Evolutionary conservation across 345 rosid genomes (phyloP).

Genomic region (Excoecaria cochinchinensis): DNA sequence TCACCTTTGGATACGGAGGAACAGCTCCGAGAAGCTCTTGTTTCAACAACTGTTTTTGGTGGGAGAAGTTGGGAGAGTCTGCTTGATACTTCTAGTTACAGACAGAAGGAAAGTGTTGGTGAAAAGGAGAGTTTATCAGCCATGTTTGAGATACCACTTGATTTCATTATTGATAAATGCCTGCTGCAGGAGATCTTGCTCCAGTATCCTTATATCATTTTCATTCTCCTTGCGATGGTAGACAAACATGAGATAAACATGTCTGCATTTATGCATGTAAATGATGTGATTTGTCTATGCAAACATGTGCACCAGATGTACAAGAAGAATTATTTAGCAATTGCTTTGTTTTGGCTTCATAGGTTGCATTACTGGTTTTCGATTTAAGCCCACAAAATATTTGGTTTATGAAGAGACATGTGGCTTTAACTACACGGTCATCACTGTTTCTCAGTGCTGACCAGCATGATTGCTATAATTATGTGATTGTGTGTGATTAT

Average conservation of each 20-base stretch:
- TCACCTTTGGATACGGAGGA: slow-evolving; percentile 34
- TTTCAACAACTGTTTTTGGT: slow-evolving; percentile 42
- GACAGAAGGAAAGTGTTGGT: slow-evolving; percentile 27
- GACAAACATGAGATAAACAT: background rate
- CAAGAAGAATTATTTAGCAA: background rate
- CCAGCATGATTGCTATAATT: no score
- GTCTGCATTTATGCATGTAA: background rate
- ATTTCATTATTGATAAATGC: slow-evolving; percentile 77
- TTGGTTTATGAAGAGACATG: background rate
- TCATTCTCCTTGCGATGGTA: background rate
- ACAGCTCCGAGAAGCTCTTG: slow-evolving; percentile 23
- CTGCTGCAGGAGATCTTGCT: slow-evolving; percentile 84
- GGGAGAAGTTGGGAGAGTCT: slow-evolving; percentile 75
- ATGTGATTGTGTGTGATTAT: no score
- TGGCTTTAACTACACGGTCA: background rate
- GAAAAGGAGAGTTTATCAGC: slow-evolving; percentile 41
- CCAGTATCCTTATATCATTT: slow-evolving; percentile 72
- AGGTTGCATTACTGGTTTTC: background rate
- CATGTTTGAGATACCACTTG: slow-evolving; percentile 75
- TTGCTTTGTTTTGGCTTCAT: background rate
- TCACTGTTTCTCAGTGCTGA: no score
- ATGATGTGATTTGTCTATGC: background rate
- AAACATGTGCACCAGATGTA: background rate
- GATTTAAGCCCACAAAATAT: background rate
- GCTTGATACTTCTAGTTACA: slow-evolving; percentile 46